Percentiles rank a stretch among this genome's conserved stretches.
phyloP scores from a whole-genome alignment of 768 basidiomycete species.

The Suillus ampliporus region DNA sequence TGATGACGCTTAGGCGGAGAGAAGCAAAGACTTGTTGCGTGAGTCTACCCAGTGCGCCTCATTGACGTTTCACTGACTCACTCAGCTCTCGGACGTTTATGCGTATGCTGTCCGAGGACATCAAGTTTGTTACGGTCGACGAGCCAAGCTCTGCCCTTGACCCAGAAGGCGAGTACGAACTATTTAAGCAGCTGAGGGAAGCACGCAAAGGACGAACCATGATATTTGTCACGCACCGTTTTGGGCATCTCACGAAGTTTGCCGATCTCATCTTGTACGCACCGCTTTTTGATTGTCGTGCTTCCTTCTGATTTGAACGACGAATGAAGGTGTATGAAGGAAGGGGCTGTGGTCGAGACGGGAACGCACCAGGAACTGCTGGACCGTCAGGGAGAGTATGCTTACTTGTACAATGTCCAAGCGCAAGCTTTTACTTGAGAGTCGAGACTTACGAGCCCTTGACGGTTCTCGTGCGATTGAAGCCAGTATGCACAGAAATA shows the following conservation, averaged over 20 bases:
- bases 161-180: conserved; percentile 39
- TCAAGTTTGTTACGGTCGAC: conserved; percentile 40
- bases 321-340: conserved; percentile 38
- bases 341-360: conserved; percentile 36
- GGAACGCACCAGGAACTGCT: conserved; percentile 41
- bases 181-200: conserved; percentile 35
- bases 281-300: neutral
- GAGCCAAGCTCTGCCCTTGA: conserved; percentile 47
- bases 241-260: conserved; percentile 42
- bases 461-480: neutral
- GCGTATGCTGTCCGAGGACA: conserved; percentile 38
- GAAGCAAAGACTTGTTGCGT: conserved; percentile 38
- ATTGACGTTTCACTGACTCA: neutral
- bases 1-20: conserved; percentile 31
- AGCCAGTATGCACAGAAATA: neutral
- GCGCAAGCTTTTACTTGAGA: conserved; percentile 33
- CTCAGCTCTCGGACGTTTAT: conserved; percentile 47
- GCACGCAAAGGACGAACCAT: conserved; percentile 41
- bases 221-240: conserved; percentile 48
- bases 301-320: neutral
- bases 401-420: conserved; percentile 38
- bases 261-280: conserved; percentile 46
- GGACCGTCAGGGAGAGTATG: conserved; percentile 37
- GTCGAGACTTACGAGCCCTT: neutral
- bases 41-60: conserved; percentile 3